Conservation (phyloP, 306 rosid species). For the Heteromeles arbutifolia region DNA sequence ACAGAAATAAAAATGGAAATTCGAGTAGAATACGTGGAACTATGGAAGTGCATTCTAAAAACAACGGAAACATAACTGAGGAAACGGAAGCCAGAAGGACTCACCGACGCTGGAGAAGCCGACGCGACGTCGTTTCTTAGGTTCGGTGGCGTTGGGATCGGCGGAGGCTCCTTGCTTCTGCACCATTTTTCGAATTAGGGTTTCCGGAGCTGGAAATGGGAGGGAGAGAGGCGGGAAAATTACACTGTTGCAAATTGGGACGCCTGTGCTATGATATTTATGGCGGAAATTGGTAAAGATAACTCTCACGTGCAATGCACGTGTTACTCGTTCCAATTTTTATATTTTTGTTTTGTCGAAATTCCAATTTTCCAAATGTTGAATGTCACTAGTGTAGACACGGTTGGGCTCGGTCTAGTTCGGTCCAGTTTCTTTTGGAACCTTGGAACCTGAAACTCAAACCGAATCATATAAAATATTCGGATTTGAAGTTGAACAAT, state of each 20-base stretch:
- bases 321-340: neutral
- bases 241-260: neutral
- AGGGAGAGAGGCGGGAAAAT: slow-evolving; percentile 52
- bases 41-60: neutral
- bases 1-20: neutral
- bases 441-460: too few species aligned
- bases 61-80: neutral
- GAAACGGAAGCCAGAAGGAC: neutral
- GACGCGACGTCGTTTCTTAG: slow-evolving; percentile 70
- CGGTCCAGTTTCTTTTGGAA: neutral
- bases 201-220: slow-evolving; percentile 50
- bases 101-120: slow-evolving; percentile 46
- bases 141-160: slow-evolving; percentile 32
- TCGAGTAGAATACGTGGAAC: neutral
- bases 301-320: neutral
- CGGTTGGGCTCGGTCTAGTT: neutral
- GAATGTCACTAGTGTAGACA: neutral
- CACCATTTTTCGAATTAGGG: slow-evolving; percentile 72
- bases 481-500: too few species aligned
- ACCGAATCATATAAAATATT: too few species aligned
- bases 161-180: slow-evolving; percentile 49
- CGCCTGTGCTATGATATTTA: neutral
- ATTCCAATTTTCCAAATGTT: neutral
- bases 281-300: neutral
- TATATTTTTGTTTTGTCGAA: neutral